A percentile compares a stretch with the other conserved stretches of the same genome.
phyloP scores from a whole-genome alignment of 192 early-diverging fungal genomes.

The Coemansia sp. region DNA sequence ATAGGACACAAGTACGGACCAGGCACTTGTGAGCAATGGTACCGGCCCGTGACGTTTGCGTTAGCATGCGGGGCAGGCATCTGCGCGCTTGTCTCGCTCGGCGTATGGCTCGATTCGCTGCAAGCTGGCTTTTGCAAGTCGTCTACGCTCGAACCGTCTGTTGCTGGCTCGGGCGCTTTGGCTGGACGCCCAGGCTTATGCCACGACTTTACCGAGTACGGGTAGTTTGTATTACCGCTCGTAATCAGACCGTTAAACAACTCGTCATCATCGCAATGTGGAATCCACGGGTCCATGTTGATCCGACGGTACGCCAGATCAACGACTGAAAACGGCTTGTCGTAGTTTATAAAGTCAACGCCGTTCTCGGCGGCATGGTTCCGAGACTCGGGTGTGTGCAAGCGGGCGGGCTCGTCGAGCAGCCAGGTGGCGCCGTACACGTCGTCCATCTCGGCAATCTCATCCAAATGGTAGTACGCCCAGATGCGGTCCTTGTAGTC shows the following conservation, averaged over 20 bases:
- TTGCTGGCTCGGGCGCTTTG: slow-evolving; percentile 4
- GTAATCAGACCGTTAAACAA: slow-evolving; percentile 18
- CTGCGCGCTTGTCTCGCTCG: slow-evolving; percentile 37
- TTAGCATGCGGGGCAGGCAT: slow-evolving; percentile 17
- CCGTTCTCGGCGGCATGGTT: slow-evolving; percentile 15
- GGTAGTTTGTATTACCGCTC: slow-evolving; percentile 17
- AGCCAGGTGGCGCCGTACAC: slow-evolving; percentile 54
- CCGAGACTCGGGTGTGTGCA: slow-evolving; percentile 22
- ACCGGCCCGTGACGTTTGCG: slow-evolving; percentile 45
- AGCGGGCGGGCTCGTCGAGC: slow-evolving; percentile 23
- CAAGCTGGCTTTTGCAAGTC: not conserved
- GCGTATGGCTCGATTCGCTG: slow-evolving; percentile 11
- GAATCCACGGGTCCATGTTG: slow-evolving; percentile 49
- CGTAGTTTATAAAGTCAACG: slow-evolving; percentile 21
- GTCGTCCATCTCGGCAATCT: slow-evolving; percentile 53
- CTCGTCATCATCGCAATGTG: slow-evolving; percentile 20
- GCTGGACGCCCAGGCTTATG: slow-evolving; percentile 12
- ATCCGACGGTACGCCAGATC: slow-evolving; percentile 51
- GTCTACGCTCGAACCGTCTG: not conserved
- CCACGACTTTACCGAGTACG: slow-evolving; percentile 45
- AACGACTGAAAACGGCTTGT: slow-evolving; percentile 48
- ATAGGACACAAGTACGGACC: slow-evolving; percentile 51
- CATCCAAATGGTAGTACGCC: slow-evolving; percentile 54
- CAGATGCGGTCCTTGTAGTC: slow-evolving; percentile 56
- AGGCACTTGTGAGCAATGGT: slow-evolving; percentile 41